A percentile compares a stretch with the other conserved stretches of the same genome.
Evolutionary conservation across 495 filamentous ascomycete species (phyloP).

Genomic region (Penicillium malachiteum): DNA sequence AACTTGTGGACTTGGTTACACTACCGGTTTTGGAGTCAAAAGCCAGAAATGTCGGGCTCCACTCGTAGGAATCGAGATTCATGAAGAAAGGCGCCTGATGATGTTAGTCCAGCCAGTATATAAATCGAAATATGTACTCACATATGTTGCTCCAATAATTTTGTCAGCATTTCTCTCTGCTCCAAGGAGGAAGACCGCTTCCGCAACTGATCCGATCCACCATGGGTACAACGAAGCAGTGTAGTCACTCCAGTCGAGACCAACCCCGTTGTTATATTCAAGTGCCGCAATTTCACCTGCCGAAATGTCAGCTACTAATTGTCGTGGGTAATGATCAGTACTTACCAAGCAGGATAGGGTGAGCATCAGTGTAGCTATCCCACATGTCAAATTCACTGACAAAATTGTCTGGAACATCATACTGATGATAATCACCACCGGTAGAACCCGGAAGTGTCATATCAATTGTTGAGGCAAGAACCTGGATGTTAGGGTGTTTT

Average conservation of each 20-base stretch:
- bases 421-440: constrained; percentile 50
- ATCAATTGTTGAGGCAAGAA: constrained; percentile 44
- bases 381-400: constrained; percentile 54
- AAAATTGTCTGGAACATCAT: constrained; percentile 50
- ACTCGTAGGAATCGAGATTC: constrained; percentile 49
- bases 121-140: constrained; percentile 23
- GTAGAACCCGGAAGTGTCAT: constrained; percentile 36
- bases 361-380: constrained; percentile 40
- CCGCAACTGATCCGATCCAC: constrained; percentile 51
- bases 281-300: constrained; percentile 53
- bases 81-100: constrained; percentile 45
- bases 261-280: constrained; percentile 36
- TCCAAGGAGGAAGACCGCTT: constrained; percentile 66
- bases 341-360: constrained; percentile 50
- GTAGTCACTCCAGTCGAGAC: constrained; percentile 29
- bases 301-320: background rate
- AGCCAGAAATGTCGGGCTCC: constrained; percentile 45
- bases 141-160: constrained; percentile 39
- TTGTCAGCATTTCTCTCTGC: constrained; percentile 64
- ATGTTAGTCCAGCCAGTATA: constrained; percentile 13
- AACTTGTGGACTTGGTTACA: constrained; percentile 45
- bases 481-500: constrained; percentile 50
- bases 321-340: constrained; percentile 9
- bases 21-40: constrained; percentile 43
- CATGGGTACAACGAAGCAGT: constrained; percentile 51